Conservation (phyloP, 306 rosid species). For the Fagus sylvatica region DNA sequence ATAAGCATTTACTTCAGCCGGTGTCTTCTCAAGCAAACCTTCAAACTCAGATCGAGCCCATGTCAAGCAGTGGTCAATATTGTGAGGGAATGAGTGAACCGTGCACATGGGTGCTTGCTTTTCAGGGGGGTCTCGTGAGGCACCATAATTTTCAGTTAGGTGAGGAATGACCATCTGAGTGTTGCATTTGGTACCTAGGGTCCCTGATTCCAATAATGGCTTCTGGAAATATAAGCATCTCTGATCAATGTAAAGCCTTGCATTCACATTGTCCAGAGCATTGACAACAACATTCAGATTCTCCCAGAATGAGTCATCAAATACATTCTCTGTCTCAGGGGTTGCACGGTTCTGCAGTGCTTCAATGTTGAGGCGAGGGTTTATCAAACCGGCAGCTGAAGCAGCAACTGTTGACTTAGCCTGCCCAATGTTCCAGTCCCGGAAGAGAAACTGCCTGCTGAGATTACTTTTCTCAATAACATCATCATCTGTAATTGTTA, state of each 20-base stretch:
- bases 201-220: slow-evolving; percentile 96
- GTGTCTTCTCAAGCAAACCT: slow-evolving; percentile 96
- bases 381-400: slow-evolving; percentile 71
- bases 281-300: slow-evolving; percentile 71
- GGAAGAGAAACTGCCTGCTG: slow-evolving; percentile 95
- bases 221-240: slow-evolving; percentile 96
- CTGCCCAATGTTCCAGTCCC: slow-evolving; percentile 99
- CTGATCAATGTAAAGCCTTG: slow-evolving; percentile 92
- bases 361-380: slow-evolving; percentile 56
- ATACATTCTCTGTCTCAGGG: slow-evolving; percentile 77
- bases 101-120: slow-evolving; percentile 99
- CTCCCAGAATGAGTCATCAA: slow-evolving; percentile 82
- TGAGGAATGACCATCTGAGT: slow-evolving; percentile 98
- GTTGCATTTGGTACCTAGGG: slow-evolving; percentile 97
- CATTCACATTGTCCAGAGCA: slow-evolving; percentile 95
- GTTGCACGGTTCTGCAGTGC: slow-evolving; percentile 83
- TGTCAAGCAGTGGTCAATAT: slow-evolving; percentile 96
- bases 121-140: slow-evolving; percentile 99
- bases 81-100: slow-evolving; percentile 98
- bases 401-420: slow-evolving; percentile 96
- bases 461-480: slow-evolving; percentile 97
- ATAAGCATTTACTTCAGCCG: slow-evolving; percentile 87
- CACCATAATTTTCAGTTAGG: slow-evolving; percentile 96
- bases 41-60: slow-evolving; percentile 99
- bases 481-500: slow-evolving; percentile 93